These are phyloP conservation scores for Acer negundo DNA, from an alignment of 345 rosid species.

Conservation along the genomic window DNA sequence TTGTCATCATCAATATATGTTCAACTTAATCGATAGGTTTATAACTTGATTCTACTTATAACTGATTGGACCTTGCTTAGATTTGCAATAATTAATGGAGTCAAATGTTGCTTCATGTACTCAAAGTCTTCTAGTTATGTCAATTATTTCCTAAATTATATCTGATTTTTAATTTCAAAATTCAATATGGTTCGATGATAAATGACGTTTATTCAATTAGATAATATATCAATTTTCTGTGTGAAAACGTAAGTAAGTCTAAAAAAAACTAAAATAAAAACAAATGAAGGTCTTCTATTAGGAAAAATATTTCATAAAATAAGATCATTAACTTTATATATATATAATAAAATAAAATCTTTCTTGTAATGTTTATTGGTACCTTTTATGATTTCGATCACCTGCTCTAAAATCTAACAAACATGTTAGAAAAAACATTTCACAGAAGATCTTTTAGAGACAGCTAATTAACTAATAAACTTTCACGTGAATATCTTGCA, in stretches of 20 bases:
- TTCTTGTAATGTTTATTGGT: background rate
- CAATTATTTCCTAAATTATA: background rate
- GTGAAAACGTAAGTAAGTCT: no score
- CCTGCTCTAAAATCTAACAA: background rate
- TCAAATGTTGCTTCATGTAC: background rate
- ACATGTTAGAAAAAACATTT: background rate
- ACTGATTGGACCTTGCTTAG: background rate
- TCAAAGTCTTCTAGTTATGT: background rate
- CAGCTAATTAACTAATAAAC: background rate
- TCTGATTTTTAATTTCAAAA: no score
- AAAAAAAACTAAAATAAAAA: no score
- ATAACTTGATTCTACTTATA: background rate
- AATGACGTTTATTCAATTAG: no score
- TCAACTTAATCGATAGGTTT: no score
- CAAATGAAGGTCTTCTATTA: no score
- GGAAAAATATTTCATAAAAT: background rate
- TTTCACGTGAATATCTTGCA: background rate
- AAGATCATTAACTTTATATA: background rate
- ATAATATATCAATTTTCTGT: no score
- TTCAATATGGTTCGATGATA: no score
- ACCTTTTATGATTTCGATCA: background rate
- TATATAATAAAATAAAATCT: background rate
- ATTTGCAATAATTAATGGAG: background rate
- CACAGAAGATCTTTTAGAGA: background rate
- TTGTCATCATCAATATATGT: background rate